Evolutionary conservation across 371 early-diverging fungal genomes (phyloP).

Genomic region (Mucor piriformis): DNA sequence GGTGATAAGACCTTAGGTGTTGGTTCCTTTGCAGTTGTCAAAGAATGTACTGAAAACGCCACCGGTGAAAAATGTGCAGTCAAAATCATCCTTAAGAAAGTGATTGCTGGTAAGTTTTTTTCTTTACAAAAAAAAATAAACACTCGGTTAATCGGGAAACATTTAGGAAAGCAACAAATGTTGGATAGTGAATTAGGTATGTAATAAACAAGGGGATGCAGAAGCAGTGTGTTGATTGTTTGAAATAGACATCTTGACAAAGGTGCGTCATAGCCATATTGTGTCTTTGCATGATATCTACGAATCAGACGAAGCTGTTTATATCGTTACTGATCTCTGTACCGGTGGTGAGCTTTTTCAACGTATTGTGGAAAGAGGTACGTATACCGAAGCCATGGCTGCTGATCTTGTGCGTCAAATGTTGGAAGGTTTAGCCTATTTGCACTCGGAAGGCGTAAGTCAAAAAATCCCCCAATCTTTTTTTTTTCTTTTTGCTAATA

Average conservation of each 20-base stretch:
- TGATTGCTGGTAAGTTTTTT: slow-evolving; percentile 43
- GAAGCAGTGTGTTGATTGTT: not conserved
- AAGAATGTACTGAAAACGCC: slow-evolving; percentile 55
- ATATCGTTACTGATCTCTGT: slow-evolving; percentile 80
- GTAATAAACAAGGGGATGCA: not conserved
- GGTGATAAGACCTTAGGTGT: slow-evolving; percentile 54
- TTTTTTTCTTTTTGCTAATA: too few species aligned
- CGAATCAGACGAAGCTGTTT: slow-evolving; percentile 76
- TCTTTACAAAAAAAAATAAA: not conserved
- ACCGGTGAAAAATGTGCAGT: slow-evolving; percentile 72
- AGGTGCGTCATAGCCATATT: slow-evolving; percentile 77
- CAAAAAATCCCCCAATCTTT: too few species aligned
- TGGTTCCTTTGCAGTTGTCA: slow-evolving; percentile 85
- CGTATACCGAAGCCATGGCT: slow-evolving; percentile 75
- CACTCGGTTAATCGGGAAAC: not conserved
- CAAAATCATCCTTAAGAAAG: slow-evolving; percentile 79
- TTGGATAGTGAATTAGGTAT: slow-evolving; percentile 76
- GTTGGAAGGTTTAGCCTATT: slow-evolving; percentile 75
- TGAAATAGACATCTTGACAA: slow-evolving; percentile 63
- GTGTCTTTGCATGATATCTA: slow-evolving; percentile 78
- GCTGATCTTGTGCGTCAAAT: slow-evolving; percentile 68
- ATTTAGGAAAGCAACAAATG: slow-evolving; percentile 74
- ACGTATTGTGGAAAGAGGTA: slow-evolving; percentile 72
- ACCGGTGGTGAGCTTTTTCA: slow-evolving; percentile 88
- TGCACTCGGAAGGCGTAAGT: slow-evolving; percentile 67